A percentile compares a stretch with the other conserved stretches of the same genome.
These are phyloP conservation scores for Pseudopyricularia javanii DNA, from an alignment of 2,329 filamentous ascomycete species.

Conservation along the genomic window DNA sequence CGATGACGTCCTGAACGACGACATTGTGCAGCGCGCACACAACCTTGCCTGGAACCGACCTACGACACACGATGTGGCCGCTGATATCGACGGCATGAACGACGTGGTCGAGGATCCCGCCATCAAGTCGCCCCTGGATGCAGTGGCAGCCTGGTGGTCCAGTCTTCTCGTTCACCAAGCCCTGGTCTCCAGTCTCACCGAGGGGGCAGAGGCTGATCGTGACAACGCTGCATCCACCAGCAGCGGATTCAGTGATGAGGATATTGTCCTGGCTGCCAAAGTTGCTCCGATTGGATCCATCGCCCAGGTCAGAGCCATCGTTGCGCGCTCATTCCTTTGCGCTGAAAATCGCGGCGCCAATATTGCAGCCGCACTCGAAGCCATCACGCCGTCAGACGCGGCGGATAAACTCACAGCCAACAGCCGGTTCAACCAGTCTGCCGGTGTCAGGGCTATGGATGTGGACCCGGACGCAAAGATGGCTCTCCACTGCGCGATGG, in stretches of 20 bases:
- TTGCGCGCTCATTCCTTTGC: conserved; percentile 44
- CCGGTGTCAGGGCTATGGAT: conserved; percentile 18
- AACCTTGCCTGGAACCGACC: conserved; percentile 81
- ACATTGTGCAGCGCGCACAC: conserved; percentile 72
- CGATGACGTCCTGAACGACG: conserved; percentile 67
- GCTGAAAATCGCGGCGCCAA: conserved; percentile 40
- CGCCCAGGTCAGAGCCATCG: conserved; percentile 48
- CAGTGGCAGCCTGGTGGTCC: conserved; percentile 85
- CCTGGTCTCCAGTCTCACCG: conserved; percentile 50
- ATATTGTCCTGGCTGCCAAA: conserved; percentile 57
- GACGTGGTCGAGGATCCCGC: conserved; percentile 74
- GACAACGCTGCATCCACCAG: conserved; percentile 21
- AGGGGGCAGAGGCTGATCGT: conserved; percentile 12
- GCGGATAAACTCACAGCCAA: conserved; percentile 17
- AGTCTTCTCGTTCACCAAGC: conserved; percentile 59
- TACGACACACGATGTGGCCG: conserved; percentile 52
- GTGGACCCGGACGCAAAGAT: conserved; percentile 40
- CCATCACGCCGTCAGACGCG: conserved; percentile 29
- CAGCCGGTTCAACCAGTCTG: conserved; percentile 28
- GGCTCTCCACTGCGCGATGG: conserved; percentile 47
- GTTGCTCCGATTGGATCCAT: conserved; percentile 69
- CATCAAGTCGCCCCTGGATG: conserved; percentile 78
- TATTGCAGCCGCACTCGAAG: conserved; percentile 43
- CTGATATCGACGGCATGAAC: conserved; percentile 62
- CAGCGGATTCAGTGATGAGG: conserved; percentile 15